Evolutionary conservation across 257 asterid species (phyloP).

Genomic region (Echites panduratus): DNA sequence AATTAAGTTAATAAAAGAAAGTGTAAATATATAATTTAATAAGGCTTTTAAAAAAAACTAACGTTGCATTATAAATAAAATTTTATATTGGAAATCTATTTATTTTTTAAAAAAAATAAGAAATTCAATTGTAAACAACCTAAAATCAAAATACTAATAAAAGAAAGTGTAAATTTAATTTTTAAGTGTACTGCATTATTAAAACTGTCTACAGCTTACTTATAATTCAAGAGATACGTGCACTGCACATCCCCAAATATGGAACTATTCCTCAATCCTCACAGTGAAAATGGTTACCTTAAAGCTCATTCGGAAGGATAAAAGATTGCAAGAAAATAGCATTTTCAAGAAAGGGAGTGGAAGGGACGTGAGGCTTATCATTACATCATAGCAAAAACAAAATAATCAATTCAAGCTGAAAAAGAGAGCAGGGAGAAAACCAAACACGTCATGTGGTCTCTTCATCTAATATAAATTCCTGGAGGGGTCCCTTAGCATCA

Average conservation of each 20-base stretch:
- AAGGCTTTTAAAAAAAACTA: no score
- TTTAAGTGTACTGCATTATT: no score
- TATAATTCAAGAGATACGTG: no score
- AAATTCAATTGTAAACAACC: no score
- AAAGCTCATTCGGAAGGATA: neutral
- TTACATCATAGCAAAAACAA: neutral
- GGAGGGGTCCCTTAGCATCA: neutral
- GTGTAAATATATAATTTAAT: no score
- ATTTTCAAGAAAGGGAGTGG: neutral
- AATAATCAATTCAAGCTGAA: neutral
- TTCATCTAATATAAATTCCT: neutral
- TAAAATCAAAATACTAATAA: no score
- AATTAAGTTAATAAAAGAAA: no score
- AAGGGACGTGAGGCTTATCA: neutral
- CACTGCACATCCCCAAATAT: neutral
- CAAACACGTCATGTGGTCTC: constrained; percentile 13
- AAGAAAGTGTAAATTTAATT: no score
- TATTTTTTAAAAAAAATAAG: no score
- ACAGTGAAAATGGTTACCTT: neutral
- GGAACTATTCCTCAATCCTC: neutral
- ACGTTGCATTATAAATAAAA: no score
- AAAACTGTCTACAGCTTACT: neutral
- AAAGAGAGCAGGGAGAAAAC: neutral
- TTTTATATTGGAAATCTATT: no score
- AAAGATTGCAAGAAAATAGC: neutral